Evolutionary conservation across 2,329 filamentous ascomycete genomes (phyloP).

Genomic region (Chrysoporthe puriensis): DNA sequence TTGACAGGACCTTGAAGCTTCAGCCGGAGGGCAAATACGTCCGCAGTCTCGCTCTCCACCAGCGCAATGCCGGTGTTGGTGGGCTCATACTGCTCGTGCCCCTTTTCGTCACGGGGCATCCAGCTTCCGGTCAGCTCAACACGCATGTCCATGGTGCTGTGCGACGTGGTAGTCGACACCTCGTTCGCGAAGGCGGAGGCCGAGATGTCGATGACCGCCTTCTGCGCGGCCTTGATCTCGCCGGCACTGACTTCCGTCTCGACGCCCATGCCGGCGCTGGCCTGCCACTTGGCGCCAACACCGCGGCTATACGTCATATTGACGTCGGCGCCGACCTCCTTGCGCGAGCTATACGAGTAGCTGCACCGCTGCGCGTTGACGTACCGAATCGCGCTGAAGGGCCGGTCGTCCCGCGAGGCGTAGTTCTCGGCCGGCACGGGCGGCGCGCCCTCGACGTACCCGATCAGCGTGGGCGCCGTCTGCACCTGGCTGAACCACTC

Average conservation of each 20-base stretch:
- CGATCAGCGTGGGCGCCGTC: background rate
- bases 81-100: background rate
- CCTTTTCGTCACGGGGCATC: background rate
- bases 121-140: background rate
- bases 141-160: background rate
- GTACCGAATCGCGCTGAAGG: background rate
- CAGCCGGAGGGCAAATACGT: background rate
- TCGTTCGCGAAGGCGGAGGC: background rate
- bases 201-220: background rate
- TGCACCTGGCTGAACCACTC: conserved; percentile 3
- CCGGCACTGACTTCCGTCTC: background rate
- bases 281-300: background rate
- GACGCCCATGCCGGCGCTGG: background rate
- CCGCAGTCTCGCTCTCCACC: conserved; percentile 1
- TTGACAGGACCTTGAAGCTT: background rate
- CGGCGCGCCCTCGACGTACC: background rate
- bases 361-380: background rate
- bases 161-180: background rate
- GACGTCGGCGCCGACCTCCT: background rate
- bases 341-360: conserved; percentile 1
- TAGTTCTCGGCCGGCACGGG: conserved; percentile 3
- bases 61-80: background rate
- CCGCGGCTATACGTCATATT: background rate
- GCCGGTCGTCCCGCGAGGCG: background rate
- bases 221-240: background rate